Percentiles rank a stretch among this genome's conserved stretches.
Evolutionary conservation across 257 asterid species (phyloP).

Genomic region (Solanum rostratum): DNA sequence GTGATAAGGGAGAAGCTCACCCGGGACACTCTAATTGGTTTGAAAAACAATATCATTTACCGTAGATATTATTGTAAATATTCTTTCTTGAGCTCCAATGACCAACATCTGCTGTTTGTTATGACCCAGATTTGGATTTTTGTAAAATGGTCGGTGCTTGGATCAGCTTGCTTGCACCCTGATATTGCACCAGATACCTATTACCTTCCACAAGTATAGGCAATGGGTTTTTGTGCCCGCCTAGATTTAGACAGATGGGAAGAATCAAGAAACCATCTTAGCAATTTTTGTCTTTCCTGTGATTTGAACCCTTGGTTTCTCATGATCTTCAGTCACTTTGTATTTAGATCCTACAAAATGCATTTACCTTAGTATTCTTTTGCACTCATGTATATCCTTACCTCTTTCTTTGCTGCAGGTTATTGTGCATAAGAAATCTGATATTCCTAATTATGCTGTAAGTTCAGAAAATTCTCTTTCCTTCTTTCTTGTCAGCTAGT

Average conservation of each 20-base stretch:
- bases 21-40: no score
- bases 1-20: no score
- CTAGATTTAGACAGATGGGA: background rate
- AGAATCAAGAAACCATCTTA: background rate
- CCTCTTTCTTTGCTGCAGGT: background rate
- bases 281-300: background rate
- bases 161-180: background rate
- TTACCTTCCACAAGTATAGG: background rate
- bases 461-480: conserved; percentile 21
- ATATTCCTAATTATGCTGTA: conserved; percentile 74
- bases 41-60: no score
- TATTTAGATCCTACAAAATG: background rate
- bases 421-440: conserved; percentile 25
- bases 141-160: background rate
- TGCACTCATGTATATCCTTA: background rate
- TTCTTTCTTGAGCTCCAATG: background rate
- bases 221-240: background rate
- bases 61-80: background rate
- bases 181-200: background rate
- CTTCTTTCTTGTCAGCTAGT: background rate
- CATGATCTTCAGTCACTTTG: background rate
- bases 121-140: background rate
- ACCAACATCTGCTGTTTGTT: background rate
- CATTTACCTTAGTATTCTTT: background rate
- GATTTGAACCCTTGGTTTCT: background rate